Evolutionary conservation across 148 eudicot genomes (phyloP).

Genomic region (Fagopyrum homotropicum): DNA sequence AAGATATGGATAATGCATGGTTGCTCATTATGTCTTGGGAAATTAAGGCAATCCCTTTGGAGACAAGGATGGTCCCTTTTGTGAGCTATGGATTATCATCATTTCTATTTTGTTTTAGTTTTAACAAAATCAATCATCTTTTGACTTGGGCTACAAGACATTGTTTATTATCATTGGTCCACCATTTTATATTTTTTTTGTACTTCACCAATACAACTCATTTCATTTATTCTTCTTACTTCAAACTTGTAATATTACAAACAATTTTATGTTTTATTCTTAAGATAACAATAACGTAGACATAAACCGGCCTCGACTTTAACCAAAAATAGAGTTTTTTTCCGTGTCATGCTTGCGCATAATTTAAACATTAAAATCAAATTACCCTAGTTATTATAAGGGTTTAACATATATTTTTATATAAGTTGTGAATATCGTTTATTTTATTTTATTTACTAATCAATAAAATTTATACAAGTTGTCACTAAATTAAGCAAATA

Average conservation of each 20-base stretch:
- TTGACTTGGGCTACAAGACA: slow-evolving; percentile 1
- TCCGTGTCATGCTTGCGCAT: too few species aligned
- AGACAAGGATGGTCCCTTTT: slow-evolving; percentile 11
- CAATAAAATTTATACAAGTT: too few species aligned
- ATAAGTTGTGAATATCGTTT: too few species aligned
- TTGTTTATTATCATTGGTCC: slow-evolving; percentile 2
- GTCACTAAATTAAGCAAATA: too few species aligned
- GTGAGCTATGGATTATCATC: background rate
- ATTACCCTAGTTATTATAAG: too few species aligned
- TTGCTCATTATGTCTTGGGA: slow-evolving; percentile 8
- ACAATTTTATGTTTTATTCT: background rate
- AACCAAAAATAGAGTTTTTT: too few species aligned
- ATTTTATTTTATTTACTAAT: too few species aligned
- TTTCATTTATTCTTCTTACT: background rate
- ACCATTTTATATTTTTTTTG: slow-evolving; percentile 3
- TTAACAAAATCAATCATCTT: background rate
- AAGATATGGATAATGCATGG: background rate
- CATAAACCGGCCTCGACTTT: too few species aligned
- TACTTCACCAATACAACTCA: background rate
- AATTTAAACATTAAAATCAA: too few species aligned
- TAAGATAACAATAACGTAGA: too few species aligned
- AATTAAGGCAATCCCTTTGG: slow-evolving; percentile 6
- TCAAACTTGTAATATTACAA: background rate
- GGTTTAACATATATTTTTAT: too few species aligned
- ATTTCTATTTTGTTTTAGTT: background rate